Conservation (phyloP, 2,329 filamentous ascomycete genomes). For the Sarocladium brachiariae region DNA sequence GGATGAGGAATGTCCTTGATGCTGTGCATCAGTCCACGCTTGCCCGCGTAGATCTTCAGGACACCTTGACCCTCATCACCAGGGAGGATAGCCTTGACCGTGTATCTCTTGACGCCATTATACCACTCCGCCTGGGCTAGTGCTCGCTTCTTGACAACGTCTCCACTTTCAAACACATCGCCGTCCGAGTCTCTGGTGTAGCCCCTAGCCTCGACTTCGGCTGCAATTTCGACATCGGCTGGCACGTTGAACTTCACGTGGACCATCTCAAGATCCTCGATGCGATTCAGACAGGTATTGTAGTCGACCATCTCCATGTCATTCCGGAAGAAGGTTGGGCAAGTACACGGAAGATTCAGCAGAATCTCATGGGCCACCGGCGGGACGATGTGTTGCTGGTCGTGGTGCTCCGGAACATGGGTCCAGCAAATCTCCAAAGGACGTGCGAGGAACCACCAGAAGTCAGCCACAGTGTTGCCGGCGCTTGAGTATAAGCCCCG, state of each 20-base stretch:
- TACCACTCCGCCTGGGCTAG: slow-evolving; percentile 91
- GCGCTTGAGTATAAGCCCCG: slow-evolving; percentile 70
- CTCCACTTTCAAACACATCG: slow-evolving; percentile 88
- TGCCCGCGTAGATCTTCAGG: slow-evolving; percentile 88
- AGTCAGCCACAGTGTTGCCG: slow-evolving; percentile 64
- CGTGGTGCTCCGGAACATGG: slow-evolving; percentile 79
- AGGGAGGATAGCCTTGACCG: slow-evolving; percentile 84
- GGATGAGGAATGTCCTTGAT: slow-evolving; percentile 95
- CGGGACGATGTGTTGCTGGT: slow-evolving; percentile 90
- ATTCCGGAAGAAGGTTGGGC: slow-evolving; percentile 83
- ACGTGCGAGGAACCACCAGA: slow-evolving; percentile 88
- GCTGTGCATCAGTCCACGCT: slow-evolving; percentile 92
- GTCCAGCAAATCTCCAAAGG: slow-evolving; percentile 93
- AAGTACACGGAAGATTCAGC: slow-evolving; percentile 77
- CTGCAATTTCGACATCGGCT: slow-evolving; percentile 81
- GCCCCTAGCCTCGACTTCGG: slow-evolving; percentile 80
- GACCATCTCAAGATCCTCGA: slow-evolving; percentile 89
- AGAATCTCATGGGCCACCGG: slow-evolving; percentile 80
- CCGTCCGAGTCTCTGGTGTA: slow-evolving; percentile 81
- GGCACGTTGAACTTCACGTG: slow-evolving; percentile 86
- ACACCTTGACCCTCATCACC: slow-evolving; percentile 85
- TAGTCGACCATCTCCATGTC: slow-evolving; percentile 76
- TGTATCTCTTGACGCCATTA: slow-evolving; percentile 80
- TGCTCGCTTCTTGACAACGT: slow-evolving; percentile 76
- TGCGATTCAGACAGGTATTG: slow-evolving; percentile 76